phyloP scores from a whole-genome alignment of 192 early-diverging fungal species.

The Gryganskiella cystojenkinii region DNA sequence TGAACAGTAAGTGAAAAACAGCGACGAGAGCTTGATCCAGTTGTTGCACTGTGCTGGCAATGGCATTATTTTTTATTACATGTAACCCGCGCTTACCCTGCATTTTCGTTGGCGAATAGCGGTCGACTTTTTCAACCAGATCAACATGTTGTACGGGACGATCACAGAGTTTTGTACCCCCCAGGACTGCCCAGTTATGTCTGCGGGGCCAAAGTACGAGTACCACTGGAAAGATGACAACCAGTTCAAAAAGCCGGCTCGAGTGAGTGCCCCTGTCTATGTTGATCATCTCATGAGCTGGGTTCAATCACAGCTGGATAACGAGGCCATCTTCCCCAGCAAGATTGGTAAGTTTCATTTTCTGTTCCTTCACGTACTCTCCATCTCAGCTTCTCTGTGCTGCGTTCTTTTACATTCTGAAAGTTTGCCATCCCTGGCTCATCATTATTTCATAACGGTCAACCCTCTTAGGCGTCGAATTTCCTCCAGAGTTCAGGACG shows the following conservation, averaged over 20 bases:
- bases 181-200: conserved; percentile 89
- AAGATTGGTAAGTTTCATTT: conserved; percentile 65
- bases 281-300: conserved; percentile 87
- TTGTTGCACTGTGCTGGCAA: neutral
- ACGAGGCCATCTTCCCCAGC: conserved; percentile 89
- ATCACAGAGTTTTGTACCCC: conserved; percentile 91
- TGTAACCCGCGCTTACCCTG: neutral
- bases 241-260: conserved; percentile 86
- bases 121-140: conserved; percentile 97
- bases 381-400: no score
- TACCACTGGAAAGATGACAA: conserved; percentile 91
- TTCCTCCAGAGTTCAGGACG: conserved; percentile 77
- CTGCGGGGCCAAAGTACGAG: conserved; percentile 85
- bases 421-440: neutral
- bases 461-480: conserved; percentile 60
- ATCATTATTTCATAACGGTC: no score
- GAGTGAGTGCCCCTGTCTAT: conserved; percentile 91
- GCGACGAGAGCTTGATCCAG: neutral
- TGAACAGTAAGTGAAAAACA: conserved; percentile 67
- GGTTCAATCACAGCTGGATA: conserved; percentile 86
- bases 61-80: neutral
- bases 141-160: conserved; percentile 93
- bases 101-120: conserved; percentile 40
- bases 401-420: neutral
- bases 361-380: no score